Evolutionary conservation across 352 stramenopile genomes (phyloP).

Genomic region (Phytophthora colocasiae): DNA sequence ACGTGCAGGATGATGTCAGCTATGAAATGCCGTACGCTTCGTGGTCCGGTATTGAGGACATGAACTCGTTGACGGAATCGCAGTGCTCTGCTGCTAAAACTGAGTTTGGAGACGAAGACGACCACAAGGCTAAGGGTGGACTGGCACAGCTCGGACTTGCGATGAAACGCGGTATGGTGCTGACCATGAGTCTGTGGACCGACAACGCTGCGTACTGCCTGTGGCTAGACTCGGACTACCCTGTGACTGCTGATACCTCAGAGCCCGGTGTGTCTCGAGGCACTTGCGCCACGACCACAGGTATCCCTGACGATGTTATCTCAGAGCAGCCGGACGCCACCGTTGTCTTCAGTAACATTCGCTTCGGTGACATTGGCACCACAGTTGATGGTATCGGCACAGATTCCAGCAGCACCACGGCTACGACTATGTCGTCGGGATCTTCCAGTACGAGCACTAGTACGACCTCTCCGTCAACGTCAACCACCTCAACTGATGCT

Average conservation of each 20-base stretch:
- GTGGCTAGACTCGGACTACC: constrained; percentile 73
- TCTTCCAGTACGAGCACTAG: constrained; percentile 9
- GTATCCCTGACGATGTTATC: constrained; percentile 49
- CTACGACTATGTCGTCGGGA: neutral
- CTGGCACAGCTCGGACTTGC: constrained; percentile 50
- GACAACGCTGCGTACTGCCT: constrained; percentile 59
- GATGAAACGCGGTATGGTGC: constrained; percentile 59
- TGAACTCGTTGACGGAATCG: constrained; percentile 31
- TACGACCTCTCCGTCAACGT: constrained; percentile 14
- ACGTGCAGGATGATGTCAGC: constrained; percentile 25
- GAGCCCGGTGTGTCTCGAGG: constrained; percentile 55
- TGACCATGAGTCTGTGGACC: constrained; percentile 74
- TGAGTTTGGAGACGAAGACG: constrained; percentile 53
- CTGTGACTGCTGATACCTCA: constrained; percentile 34
- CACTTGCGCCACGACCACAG: constrained; percentile 50
- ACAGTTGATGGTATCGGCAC: constrained; percentile 36
- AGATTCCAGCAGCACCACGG: constrained; percentile 16
- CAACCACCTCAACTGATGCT: constrained; percentile 6
- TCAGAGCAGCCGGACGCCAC: constrained; percentile 48
- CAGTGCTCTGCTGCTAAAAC: constrained; percentile 32
- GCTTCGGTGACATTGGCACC: constrained; percentile 59
- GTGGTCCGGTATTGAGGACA: constrained; percentile 20
- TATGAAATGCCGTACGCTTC: constrained; percentile 24
- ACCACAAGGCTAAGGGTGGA: constrained; percentile 41
- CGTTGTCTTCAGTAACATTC: constrained; percentile 54